These are phyloP conservation scores for Adansonia grandidieri DNA, from an alignment of 441 rosid genomes.

Conservation along the genomic window DNA sequence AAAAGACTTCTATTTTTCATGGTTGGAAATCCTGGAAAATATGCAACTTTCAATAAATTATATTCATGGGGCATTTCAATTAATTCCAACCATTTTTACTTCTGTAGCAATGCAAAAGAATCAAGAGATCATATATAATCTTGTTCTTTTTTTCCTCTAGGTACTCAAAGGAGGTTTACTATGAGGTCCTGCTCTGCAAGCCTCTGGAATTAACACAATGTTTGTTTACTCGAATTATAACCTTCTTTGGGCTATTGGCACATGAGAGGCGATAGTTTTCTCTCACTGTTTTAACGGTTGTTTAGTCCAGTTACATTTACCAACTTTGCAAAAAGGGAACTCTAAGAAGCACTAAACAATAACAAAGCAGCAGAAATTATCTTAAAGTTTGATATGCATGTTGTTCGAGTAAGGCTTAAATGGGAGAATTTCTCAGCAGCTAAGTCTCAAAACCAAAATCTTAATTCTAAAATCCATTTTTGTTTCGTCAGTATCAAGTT, in stretches of 20 bases:
- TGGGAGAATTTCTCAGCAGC: neutral
- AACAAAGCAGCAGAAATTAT: neutral
- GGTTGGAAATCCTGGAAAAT: neutral
- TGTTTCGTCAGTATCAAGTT: neutral
- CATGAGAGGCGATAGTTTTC: neutral
- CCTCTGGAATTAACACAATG: neutral
- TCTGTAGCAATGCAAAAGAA: neutral
- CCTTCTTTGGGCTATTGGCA: neutral
- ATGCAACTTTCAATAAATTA: neutral
- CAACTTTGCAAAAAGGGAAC: neutral
- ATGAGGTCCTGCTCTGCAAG: neutral
- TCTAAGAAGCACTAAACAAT: neutral
- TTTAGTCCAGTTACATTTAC: neutral
- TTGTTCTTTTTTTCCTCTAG: neutral
- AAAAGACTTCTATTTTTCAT: neutral
- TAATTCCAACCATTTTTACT: neutral
- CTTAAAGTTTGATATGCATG: neutral
- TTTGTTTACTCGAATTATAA: neutral
- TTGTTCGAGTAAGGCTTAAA: neutral
- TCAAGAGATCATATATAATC: neutral
- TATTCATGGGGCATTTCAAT: neutral
- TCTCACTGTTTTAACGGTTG: neutral
- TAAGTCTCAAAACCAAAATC: neutral
- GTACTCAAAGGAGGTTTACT: neutral
- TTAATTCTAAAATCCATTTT: neutral